Percentiles rank a stretch among this genome's conserved stretches.
Evolutionary conservation across 305 asterid genomes (phyloP).

Genomic region (Solanum hybrid): DNA sequence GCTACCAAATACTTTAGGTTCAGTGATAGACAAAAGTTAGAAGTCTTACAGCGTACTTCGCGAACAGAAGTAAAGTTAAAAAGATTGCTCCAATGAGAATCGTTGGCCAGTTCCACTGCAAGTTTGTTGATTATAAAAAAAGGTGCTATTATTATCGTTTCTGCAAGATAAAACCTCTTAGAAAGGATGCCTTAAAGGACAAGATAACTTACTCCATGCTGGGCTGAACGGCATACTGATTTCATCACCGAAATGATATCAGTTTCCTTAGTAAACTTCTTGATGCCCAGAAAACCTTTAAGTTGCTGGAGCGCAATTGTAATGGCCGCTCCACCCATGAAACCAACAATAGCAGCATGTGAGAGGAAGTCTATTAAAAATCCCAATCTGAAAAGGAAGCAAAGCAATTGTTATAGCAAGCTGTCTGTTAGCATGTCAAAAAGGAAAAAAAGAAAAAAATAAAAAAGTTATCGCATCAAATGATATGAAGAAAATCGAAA

Average conservation of each 20-base stretch:
- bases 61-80: constrained; percentile 10
- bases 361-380: constrained; percentile 36
- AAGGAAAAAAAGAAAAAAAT: too few species aligned
- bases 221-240: constrained; percentile 22
- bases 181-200: background rate
- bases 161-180: background rate
- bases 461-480: too few species aligned
- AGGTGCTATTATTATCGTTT: background rate
- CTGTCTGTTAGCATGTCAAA: background rate
- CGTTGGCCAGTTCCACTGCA: constrained; percentile 54
- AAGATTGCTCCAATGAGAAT: constrained; percentile 12
- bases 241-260: constrained; percentile 35
- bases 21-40: background rate
- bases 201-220: constrained; percentile 28
- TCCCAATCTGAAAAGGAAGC: constrained; percentile 24
- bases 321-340: constrained; percentile 39
- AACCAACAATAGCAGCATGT: constrained; percentile 43
- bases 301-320: constrained; percentile 40
- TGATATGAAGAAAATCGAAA: background rate
- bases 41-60: constrained; percentile 10
- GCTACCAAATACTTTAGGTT: background rate
- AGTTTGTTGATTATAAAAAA: background rate
- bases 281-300: constrained; percentile 33
- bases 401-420: background rate
- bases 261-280: constrained; percentile 30